Percentiles rank a stretch among this genome's conserved stretches.
These are phyloP conservation scores for Auricularia auricula-judae DNA, from an alignment of 768 basidiomycete species.

Conservation along the genomic window DNA sequence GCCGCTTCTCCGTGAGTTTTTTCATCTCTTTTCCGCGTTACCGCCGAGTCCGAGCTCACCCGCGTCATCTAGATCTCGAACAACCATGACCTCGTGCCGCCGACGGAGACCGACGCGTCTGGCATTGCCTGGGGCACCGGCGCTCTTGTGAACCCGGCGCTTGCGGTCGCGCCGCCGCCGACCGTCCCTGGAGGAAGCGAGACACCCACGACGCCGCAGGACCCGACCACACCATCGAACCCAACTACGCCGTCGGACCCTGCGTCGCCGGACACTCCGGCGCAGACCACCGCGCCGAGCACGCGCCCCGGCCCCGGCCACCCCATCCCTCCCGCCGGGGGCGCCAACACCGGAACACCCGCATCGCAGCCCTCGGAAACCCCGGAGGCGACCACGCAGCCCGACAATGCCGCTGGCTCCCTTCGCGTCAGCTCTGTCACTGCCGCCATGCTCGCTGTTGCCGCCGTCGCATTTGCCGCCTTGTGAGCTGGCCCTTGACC, in stretches of 20 bases:
- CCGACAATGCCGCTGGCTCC: background rate
- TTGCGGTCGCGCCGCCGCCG: conserved; percentile 16
- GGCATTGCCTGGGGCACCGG: conserved; percentile 61
- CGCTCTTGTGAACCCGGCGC: conserved; percentile 34
- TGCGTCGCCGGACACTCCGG: background rate
- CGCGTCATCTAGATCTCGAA: conserved; percentile 13
- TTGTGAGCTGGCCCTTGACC: background rate
- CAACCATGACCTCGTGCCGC: conserved; percentile 46
- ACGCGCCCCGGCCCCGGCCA: background rate
- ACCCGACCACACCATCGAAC: background rate
- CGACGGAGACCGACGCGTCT: conserved; percentile 22
- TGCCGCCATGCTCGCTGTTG: background rate
- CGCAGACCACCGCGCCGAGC: background rate
- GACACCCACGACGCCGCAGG: background rate
- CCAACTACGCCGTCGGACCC: background rate
- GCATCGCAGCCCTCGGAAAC: background rate
- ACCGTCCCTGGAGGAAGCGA: background rate
- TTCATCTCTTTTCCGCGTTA: background rate
- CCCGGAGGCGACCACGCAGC: background rate
- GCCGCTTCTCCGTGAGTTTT: background rate
- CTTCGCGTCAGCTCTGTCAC: background rate
- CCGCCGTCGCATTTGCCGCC: background rate
- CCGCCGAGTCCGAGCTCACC: background rate
- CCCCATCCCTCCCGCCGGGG: background rate
- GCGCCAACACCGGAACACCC: background rate